phyloP scores from a whole-genome alignment of 2,329 filamentous ascomycete species.

The Kalaharituber pfeilii region DNA sequence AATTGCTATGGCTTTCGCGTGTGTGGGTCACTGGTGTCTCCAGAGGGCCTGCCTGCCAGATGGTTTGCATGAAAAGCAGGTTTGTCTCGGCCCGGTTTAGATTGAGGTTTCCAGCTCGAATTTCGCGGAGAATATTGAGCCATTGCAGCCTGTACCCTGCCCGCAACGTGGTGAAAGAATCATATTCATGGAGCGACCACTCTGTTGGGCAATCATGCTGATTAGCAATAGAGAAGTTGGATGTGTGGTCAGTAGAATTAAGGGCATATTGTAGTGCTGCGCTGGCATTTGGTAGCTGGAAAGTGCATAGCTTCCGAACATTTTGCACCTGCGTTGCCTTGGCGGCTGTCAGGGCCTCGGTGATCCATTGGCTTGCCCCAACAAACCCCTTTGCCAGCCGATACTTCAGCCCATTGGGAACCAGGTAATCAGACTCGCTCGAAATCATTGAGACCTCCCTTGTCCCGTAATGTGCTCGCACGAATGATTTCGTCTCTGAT shows the following conservation, averaged over 20 bases:
- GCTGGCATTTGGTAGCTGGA: constrained; percentile 10
- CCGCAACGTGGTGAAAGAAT: constrained; percentile 34
- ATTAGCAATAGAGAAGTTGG: constrained; percentile 38
- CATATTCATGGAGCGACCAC: constrained; percentile 39
- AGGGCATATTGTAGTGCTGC: constrained; percentile 21
- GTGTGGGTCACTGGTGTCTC: not conserved
- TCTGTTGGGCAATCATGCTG: constrained; percentile 33
- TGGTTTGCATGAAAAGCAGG: constrained; percentile 34
- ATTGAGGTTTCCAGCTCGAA: constrained; percentile 34
- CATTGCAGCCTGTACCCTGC: constrained; percentile 37
- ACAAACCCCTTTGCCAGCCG: not conserved
- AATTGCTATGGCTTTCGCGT: not conserved
- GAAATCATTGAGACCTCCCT: not conserved
- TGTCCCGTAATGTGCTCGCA: not conserved
- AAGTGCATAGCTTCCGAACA: not conserved
- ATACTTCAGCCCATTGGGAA: not conserved
- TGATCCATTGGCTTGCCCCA: not conserved
- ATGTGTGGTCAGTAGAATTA: constrained; percentile 19
- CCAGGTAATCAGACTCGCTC: not conserved
- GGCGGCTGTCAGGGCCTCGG: not conserved
- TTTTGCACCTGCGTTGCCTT: not conserved
- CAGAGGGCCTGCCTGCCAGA: constrained; percentile 33
- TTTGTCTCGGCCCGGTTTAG: constrained; percentile 35
- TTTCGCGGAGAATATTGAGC: constrained; percentile 38
- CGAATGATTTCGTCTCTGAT: not conserved